A percentile compares a stretch with the other conserved stretches of the same genome.
Evolutionary conservation across 2,329 filamentous ascomycete genomes (phyloP).

Genomic region (Penicillium oxalicum): DNA sequence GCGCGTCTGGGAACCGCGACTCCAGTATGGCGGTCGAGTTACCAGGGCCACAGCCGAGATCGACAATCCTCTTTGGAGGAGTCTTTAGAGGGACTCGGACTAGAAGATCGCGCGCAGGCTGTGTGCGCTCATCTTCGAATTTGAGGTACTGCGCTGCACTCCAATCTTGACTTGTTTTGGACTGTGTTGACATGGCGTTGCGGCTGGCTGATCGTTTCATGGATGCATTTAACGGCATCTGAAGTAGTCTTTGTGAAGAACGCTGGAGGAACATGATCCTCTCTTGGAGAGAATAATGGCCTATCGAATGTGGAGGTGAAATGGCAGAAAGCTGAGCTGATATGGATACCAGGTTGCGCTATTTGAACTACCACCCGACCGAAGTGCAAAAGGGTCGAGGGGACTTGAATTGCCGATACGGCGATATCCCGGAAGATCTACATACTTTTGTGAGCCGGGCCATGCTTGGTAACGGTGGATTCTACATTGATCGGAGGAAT

Average conservation of each 20-base stretch:
- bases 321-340: too few species aligned
- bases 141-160: constrained; percentile 54
- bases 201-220: background rate
- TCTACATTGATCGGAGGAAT: too few species aligned
- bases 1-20: constrained; percentile 44
- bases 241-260: constrained; percentile 4
- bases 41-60: constrained; percentile 56
- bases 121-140: constrained; percentile 50
- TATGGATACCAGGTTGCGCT: too few species aligned
- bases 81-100: constrained; percentile 40
- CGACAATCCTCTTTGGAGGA: constrained; percentile 44
- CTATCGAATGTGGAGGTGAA: too few species aligned
- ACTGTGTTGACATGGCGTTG: constrained; percentile 4
- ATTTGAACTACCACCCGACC: too few species aligned
- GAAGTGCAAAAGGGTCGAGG: too few species aligned
- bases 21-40: constrained; percentile 51
- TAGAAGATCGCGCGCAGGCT: constrained; percentile 50
- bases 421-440: too few species aligned
- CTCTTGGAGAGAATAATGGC: too few species aligned
- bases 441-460: too few species aligned
- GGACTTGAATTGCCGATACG: too few species aligned
- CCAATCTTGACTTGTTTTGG: constrained; percentile 40
- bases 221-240: constrained; percentile 4
- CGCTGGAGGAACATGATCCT: background rate
- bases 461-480: too few species aligned